These are phyloP conservation scores for Coemansia sp. DNA, from an alignment of 192 early-diverging fungal species.

Conservation along the genomic window DNA sequence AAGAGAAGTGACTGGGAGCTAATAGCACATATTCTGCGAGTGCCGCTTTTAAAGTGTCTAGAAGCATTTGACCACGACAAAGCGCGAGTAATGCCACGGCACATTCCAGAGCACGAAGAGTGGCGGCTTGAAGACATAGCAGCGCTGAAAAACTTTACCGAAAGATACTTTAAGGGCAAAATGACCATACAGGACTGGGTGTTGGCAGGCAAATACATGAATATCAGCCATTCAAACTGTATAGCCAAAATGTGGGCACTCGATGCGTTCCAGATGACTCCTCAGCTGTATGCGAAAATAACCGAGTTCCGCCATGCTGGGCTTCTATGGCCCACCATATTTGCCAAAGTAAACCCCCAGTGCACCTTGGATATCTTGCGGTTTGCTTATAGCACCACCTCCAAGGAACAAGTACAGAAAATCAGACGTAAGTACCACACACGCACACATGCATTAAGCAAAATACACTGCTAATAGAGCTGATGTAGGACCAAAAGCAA, in stretches of 20 bases:
- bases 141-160: conserved; percentile 33
- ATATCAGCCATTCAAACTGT: conserved; percentile 37
- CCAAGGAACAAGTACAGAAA: conserved; percentile 14
- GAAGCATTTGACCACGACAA: conserved; percentile 17
- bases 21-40: conserved; percentile 25
- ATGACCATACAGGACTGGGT: conserved; percentile 46
- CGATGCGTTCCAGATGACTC: conserved; percentile 32
- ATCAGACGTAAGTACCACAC: conserved; percentile 31
- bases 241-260: conserved; percentile 48
- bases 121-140: conserved; percentile 35
- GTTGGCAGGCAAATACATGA: conserved; percentile 45
- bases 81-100: conserved; percentile 11
- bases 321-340: conserved; percentile 41
- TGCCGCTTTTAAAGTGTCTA: conserved; percentile 28
- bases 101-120: conserved; percentile 9
- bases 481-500: conserved; percentile 31
- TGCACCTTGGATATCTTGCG: conserved; percentile 35
- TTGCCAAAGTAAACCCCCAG: background rate
- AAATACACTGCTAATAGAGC: background rate
- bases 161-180: conserved; percentile 22
- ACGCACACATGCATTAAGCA: background rate
- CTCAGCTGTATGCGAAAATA: conserved; percentile 32
- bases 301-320: conserved; percentile 32
- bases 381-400: conserved; percentile 25
- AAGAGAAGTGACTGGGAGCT: conserved; percentile 33